Evolutionary conservation across 2,329 filamentous ascomycete genomes (phyloP).

Genomic region (Davidsoniella australis): DNA sequence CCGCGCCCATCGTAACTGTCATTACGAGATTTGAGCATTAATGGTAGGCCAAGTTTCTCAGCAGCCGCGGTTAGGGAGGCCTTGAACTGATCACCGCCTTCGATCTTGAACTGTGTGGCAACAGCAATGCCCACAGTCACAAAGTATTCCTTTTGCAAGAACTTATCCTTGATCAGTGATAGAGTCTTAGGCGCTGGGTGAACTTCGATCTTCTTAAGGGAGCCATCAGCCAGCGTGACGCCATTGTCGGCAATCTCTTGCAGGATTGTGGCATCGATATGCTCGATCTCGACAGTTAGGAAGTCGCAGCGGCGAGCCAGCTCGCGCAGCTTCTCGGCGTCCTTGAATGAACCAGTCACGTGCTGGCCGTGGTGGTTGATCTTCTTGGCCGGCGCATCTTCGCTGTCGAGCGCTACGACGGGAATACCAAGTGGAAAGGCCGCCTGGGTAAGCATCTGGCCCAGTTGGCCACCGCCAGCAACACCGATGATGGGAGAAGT

Average conservation of each 20-base stretch:
- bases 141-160: slow-evolving; percentile 70
- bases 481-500: slow-evolving; percentile 31
- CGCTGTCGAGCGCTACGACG: slow-evolving; percentile 62
- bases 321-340: slow-evolving; percentile 58
- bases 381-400: slow-evolving; percentile 67
- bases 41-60: slow-evolving; percentile 55
- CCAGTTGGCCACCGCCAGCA: slow-evolving; percentile 55
- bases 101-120: slow-evolving; percentile 51
- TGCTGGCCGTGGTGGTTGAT: slow-evolving; percentile 60
- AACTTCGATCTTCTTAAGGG: slow-evolving; percentile 37
- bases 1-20: slow-evolving; percentile 85
- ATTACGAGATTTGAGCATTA: slow-evolving; percentile 83
- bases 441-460: slow-evolving; percentile 87
- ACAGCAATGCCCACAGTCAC: slow-evolving; percentile 50
- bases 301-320: slow-evolving; percentile 65
- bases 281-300: slow-evolving; percentile 87
- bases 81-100: slow-evolving; percentile 33
- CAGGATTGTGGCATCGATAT: slow-evolving; percentile 77
- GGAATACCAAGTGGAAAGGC: slow-evolving; percentile 58
- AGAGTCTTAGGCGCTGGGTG: slow-evolving; percentile 79
- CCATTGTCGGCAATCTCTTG: slow-evolving; percentile 60
- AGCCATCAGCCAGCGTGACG: slow-evolving; percentile 32
- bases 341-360: slow-evolving; percentile 75
- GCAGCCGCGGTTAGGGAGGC: slow-evolving; percentile 47
- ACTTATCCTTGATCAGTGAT: slow-evolving; percentile 87